Base-by-base conservation (phyloP, 148 eudicot species). In the Rhododendron griersonianum region DNA sequence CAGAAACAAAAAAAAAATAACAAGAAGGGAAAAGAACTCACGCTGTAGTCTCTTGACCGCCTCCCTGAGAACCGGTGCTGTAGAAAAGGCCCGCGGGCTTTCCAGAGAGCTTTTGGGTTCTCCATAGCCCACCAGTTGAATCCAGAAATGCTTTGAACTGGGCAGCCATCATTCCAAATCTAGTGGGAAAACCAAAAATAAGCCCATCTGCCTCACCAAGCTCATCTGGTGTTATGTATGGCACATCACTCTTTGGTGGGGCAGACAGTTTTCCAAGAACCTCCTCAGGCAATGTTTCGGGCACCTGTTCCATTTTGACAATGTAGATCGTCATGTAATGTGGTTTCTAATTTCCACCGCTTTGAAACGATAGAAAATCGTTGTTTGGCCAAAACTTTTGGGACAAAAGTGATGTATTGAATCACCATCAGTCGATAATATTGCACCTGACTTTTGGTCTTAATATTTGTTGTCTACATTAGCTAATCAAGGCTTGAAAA, bases 1-100 rank as follows among this genome's bases (percentile, higher is more conserved):
- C 11, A 61, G 21, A 28, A 69, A 9, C 11, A 11, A 13, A 71
- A 71, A 25, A 14, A 4, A 69, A 30, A 0, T 30, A 30, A 14
- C 4, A 16, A 37, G 9, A 1, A 11, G 8, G 1, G 11, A 65
- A 11, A 71, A 89, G 55, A 71, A 90, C 94, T 89, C 55, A 93
- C 96, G 96, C 89, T 0, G 98, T 93, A 55, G 96, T 93, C 76
- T 95, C 98, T 86, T 93, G 98, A 45, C 98, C 98, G 30, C 98
- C 98, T 28, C 95, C 98, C 85, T 95, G 98, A 81, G 94, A 90
- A 10, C 94, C 96, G 1, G 95, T 93, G 89, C 93, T 89, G 89
- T 82, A 93, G 77, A 95, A 92, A 84, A 93, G 83, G 23, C 96
- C 96, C 1, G 95, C 94, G 4, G 98, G 98, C 83, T 93, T 94